phyloP scores from a whole-genome alignment of 2,329 filamentous ascomycete species.

The Trichophyton benhamiae region DNA sequence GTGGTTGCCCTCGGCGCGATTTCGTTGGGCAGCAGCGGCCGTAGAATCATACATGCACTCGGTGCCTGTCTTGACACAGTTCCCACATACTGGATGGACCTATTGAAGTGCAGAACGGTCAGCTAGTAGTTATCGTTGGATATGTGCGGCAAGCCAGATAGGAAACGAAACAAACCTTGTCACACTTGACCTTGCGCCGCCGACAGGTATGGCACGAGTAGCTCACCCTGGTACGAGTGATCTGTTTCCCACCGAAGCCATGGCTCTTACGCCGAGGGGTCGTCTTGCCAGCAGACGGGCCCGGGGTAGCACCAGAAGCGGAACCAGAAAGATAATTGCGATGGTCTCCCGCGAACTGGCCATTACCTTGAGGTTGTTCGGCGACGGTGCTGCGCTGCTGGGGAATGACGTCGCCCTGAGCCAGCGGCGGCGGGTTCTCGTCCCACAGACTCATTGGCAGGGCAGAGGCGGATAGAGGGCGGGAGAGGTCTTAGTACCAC shows the following conservation, averaged over 20 bases:
- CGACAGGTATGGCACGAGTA: conserved; percentile 38
- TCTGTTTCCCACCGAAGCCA: conserved; percentile 27
- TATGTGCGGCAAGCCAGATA: neutral
- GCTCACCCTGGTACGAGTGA: conserved; percentile 36
- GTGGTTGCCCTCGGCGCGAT: conserved; percentile 6
- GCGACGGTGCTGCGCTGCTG: neutral
- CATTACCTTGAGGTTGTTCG: neutral
- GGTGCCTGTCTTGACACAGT: conserved; percentile 33
- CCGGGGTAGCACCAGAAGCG: neutral
- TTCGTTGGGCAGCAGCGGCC: conserved; percentile 10
- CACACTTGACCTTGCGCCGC: conserved; percentile 37
- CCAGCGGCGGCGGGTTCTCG: neutral
- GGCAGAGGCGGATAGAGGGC: neutral
- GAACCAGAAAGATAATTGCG: neutral
- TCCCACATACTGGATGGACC: conserved; percentile 36
- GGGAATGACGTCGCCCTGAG: neutral
- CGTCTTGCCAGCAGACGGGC: neutral
- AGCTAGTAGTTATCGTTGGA: conserved; percentile 3
- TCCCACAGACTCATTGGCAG: conserved; percentile 2
- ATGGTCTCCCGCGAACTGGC: neutral
- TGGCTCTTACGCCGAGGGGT: conserved; percentile 9
- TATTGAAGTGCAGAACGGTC: conserved; percentile 9
- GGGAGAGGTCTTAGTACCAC: neutral
- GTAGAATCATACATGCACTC: conserved; percentile 31
- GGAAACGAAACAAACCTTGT: conserved; percentile 11